Conservation (phyloP, 352 stramenopile genomes). For the Phytophthora quininea region DNA sequence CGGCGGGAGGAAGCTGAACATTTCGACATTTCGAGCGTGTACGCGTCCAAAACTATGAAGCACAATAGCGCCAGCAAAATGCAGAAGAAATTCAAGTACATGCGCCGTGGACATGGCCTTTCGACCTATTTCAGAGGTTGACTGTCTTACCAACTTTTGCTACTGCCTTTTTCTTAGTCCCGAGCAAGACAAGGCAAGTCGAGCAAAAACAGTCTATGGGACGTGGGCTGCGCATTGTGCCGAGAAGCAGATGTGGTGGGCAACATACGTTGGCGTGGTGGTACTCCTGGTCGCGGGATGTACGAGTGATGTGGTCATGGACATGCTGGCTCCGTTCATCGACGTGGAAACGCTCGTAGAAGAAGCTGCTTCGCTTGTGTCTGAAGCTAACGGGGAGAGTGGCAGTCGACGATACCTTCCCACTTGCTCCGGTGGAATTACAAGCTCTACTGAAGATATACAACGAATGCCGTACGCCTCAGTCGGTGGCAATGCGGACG, state of each 20-base stretch:
- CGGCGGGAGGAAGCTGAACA: too few species aligned
- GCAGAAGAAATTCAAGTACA: too few species aligned
- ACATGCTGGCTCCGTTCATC: conserved; percentile 47
- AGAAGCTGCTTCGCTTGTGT: conserved; percentile 16
- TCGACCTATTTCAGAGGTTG: too few species aligned
- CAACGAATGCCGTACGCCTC: conserved; percentile 45
- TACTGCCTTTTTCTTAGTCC: conserved; percentile 38
- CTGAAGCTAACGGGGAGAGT: too few species aligned
- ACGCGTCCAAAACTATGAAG: too few species aligned
- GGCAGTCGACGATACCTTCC: conserved; percentile 64
- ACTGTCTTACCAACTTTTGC: too few species aligned
- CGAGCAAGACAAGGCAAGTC: background rate
- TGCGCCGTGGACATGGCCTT: too few species aligned
- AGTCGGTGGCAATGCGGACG: conserved; percentile 55
- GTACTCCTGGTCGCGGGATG: conserved; percentile 8
- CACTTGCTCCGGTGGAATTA: conserved; percentile 49
- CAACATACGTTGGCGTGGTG: conserved; percentile 13
- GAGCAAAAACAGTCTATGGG: conserved; percentile 1
- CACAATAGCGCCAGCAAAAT: too few species aligned
- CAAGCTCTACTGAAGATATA: conserved; percentile 52
- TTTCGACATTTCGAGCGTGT: too few species aligned
- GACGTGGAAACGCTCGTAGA: conserved; percentile 39
- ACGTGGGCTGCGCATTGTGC: background rate
- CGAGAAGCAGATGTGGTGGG: background rate
- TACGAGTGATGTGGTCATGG: conserved; percentile 32